A percentile compares a stretch with the other conserved stretches of the same genome.
Evolutionary conservation across 2,329 filamentous ascomycete species (phyloP).

Genomic region (Colletotrichum euphorbiae): DNA sequence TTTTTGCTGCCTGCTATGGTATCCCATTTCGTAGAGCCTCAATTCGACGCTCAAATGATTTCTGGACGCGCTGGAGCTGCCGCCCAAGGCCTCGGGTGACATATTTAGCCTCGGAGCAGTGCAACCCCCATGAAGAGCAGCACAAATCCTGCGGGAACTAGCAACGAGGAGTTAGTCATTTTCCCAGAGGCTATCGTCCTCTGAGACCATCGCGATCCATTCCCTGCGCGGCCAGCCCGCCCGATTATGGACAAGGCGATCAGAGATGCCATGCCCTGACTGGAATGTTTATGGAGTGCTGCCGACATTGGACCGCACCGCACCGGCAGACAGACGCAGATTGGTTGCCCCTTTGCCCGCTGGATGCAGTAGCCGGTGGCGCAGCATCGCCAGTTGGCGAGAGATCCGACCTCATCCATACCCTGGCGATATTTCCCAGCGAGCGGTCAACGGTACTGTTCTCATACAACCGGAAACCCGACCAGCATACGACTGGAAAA

Average conservation of each 20-base stretch:
- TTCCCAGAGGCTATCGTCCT: no score
- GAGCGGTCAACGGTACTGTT: no score
- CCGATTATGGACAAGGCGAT: not conserved
- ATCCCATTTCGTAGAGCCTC: not conserved
- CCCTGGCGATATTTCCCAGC: no score
- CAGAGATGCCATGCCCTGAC: slow-evolving; percentile 14
- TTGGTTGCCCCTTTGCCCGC: no score
- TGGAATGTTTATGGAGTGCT: not conserved
- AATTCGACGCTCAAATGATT: not conserved
- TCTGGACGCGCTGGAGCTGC: not conserved
- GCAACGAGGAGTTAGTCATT: no score
- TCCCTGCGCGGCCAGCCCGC: not conserved
- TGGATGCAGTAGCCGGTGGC: not conserved
- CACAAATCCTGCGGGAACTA: no score
- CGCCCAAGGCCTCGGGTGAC: not conserved
- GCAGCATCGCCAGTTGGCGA: not conserved
- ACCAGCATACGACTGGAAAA: no score
- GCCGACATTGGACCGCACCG: not conserved
- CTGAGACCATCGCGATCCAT: no score
- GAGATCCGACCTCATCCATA: not conserved
- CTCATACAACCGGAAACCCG: not conserved
- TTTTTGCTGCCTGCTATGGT: slow-evolving; percentile 5
- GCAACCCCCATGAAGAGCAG: no score
- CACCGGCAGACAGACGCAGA: not conserved
- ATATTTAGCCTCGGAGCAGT: no score